These are phyloP conservation scores for Theobroma grandiflorum DNA, from an alignment of 441 rosid species.

Conservation along the genomic window DNA sequence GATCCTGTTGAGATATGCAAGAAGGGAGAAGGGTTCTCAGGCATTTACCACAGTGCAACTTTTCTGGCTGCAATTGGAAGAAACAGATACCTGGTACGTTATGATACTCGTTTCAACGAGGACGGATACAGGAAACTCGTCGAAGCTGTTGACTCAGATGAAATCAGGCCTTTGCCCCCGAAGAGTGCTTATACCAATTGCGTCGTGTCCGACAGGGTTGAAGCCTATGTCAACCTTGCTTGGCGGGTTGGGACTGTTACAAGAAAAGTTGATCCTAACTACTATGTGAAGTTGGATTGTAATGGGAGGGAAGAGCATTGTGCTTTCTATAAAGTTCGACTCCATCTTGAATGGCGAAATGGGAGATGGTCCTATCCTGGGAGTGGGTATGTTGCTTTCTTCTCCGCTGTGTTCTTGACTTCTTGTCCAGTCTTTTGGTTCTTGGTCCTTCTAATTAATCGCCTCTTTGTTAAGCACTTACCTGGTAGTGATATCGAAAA, in stretches of 20 bases:
- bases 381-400: slow-evolving; percentile 27
- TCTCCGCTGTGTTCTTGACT: not conserved
- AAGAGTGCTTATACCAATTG: slow-evolving; percentile 4
- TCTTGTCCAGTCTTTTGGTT: not conserved
- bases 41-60: slow-evolving; percentile 30
- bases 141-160: slow-evolving; percentile 33
- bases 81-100: slow-evolving; percentile 35
- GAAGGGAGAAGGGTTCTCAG: slow-evolving; percentile 28
- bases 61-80: slow-evolving; percentile 38
- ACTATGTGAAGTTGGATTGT: slow-evolving; percentile 31
- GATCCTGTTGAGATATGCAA: slow-evolving; percentile 34
- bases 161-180: slow-evolving; percentile 33
- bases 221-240: slow-evolving; percentile 30
- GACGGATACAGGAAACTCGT: slow-evolving; percentile 30
- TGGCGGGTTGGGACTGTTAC: slow-evolving; percentile 29
- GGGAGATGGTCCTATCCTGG: slow-evolving; percentile 31
- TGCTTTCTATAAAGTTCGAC: slow-evolving; percentile 21
- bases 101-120: slow-evolving; percentile 29
- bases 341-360: slow-evolving; percentile 36
- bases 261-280: slow-evolving; percentile 31
- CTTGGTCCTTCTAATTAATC: not conserved
- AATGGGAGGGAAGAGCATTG: slow-evolving; percentile 29
- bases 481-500: not conserved
- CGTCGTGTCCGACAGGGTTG: slow-evolving; percentile 27
- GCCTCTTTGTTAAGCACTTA: not conserved